Base-by-base conservation (phyloP, 371 early-diverging fungal genomes). In the Apophysomyces sp. region DNA sequence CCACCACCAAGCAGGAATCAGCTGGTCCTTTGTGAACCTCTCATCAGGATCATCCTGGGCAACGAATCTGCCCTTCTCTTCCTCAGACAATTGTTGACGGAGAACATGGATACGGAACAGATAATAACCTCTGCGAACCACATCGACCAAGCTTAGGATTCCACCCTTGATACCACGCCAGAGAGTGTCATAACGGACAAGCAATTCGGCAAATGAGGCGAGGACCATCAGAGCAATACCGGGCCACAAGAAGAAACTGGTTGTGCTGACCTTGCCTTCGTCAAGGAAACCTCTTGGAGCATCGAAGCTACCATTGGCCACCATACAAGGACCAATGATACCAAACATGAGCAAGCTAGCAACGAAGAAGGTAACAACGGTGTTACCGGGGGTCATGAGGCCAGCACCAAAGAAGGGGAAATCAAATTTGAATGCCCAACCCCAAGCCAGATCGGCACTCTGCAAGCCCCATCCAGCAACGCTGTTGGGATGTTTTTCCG, bases 361-460 rank as follows among this genome's bases (percentile, higher is more conserved):
- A 12, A 76, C 21, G 44, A 87, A 83, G 73, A 89, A 85, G 12
- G 86, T 77, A 44, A 73, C 53, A 31, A 81, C 85, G 29, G 89
- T 87, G 62, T 66, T 72, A 28, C 76, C 77, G 31, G 86, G 86
- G 18, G 81, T 84, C 82, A 91, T 80, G 57, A 89, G 62, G 61
- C 91, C 91, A 63, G 89, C 86, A 52, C 89, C 91, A 57, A 86
- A 75, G 80, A 91, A 91, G 29, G 91, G 86, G 39, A 72, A 78
- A 52, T 85, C 82, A 57, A 63, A 81, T 39, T 65, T 66, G 58
- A 87, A 75, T 28, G 57, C 55, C 88, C 88, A 91, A 0, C 79
- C 73, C 89, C 89, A 91, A 0, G 31, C 40, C 0, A 26, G 53
- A 71, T 87, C 87, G 32, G 86, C 86, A n/a, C 66, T 72, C 72